Evolutionary conservation across 768 basidiomycete genomes (phyloP).

Genomic region (Suillus cothurnatus): DNA sequence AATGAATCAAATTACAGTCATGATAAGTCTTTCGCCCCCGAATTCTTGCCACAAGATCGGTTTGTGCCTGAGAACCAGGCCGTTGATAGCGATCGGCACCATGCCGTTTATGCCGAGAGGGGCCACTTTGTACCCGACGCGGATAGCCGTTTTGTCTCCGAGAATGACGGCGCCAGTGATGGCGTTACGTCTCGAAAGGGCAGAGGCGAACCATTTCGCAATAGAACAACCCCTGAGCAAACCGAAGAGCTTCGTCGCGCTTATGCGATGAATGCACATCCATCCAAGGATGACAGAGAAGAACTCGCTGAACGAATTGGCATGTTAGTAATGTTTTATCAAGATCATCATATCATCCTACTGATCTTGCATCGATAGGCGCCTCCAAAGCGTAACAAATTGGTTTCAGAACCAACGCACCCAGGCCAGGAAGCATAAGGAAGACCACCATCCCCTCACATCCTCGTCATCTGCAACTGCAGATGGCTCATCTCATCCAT

Average conservation of each 20-base stretch:
- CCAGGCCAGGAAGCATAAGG: constrained; percentile 69
- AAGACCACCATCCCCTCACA: constrained; percentile 41
- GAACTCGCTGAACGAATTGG: constrained; percentile 67
- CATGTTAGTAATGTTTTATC: constrained; percentile 56
- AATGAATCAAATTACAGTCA: constrained; percentile 22
- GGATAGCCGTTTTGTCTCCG: constrained; percentile 52
- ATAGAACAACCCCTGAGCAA: constrained; percentile 64
- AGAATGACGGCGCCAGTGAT: constrained; percentile 41
- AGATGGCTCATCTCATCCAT: constrained; percentile 17
- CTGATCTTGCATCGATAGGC: constrained; percentile 48
- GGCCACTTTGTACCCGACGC: constrained; percentile 52
- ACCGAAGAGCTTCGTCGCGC: constrained; percentile 68
- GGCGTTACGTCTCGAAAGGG: constrained; percentile 31
- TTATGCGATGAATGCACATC: constrained; percentile 66
- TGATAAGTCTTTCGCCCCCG: constrained; percentile 34
- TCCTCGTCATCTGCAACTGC: constrained; percentile 27
- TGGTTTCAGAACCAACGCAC: constrained; percentile 90
- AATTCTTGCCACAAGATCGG: constrained; percentile 32
- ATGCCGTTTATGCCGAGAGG: constrained; percentile 42
- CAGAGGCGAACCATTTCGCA: constrained; percentile 43
- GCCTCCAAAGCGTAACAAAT: constrained; percentile 77
- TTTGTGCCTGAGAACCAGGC: constrained; percentile 36
- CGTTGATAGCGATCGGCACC: constrained; percentile 26
- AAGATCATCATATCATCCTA: constrained; percentile 15
- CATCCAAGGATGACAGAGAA: constrained; percentile 66